These are phyloP conservation scores for Populus nigra DNA, from an alignment of 345 rosid species.

Conservation along the genomic window DNA sequence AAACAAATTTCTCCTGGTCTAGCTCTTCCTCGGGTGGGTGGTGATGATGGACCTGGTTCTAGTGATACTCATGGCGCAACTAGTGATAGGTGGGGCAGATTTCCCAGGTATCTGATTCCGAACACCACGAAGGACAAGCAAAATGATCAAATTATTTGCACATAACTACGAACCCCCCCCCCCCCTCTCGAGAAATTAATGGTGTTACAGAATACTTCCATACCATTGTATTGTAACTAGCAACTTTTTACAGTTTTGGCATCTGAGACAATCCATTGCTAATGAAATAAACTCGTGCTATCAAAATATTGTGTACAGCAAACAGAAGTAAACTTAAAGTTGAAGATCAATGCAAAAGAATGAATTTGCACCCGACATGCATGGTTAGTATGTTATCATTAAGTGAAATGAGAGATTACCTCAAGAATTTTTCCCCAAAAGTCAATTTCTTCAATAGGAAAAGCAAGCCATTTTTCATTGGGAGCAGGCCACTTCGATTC, in stretches of 20 bases:
- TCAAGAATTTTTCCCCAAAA: slow-evolving; percentile 83
- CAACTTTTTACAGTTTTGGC: background rate
- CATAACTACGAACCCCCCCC: too few species aligned
- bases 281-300: background rate
- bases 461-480: slow-evolving; percentile 61
- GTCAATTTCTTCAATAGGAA: slow-evolving; percentile 59
- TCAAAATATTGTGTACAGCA: background rate
- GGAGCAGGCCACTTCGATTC: slow-evolving; percentile 77
- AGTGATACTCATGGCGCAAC: background rate
- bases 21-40: background rate
- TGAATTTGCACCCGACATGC: background rate
- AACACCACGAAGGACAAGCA: too few species aligned
- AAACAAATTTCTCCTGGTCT: background rate
- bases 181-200: too few species aligned
- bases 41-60: background rate
- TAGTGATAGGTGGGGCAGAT: too few species aligned
- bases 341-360: background rate
- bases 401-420: slow-evolving; percentile 39
- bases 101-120: too few species aligned
- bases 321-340: background rate
- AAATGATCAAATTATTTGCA: too few species aligned
- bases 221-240: background rate
- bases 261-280: background rate
- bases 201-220: too few species aligned
- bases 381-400: background rate